phyloP scores from a whole-genome alignment of 768 basidiomycete genomes.

The Boletus insuetus region DNA sequence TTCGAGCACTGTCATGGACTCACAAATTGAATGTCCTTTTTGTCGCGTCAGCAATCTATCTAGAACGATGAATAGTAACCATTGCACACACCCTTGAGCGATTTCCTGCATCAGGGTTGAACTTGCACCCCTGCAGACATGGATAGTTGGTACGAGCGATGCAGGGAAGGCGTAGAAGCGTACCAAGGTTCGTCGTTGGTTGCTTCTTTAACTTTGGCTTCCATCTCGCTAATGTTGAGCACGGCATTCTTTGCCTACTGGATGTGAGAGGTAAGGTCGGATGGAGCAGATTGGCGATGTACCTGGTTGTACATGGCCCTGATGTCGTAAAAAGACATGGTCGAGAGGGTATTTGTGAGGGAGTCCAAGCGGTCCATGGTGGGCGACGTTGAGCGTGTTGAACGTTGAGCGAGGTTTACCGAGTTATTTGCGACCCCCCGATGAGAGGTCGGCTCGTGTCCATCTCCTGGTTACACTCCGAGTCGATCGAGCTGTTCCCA shows the following conservation, averaged over 20 bases:
- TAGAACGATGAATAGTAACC: background rate
- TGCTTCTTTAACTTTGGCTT: constrained; percentile 93
- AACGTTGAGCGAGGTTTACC: background rate
- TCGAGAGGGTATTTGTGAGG: constrained; percentile 72
- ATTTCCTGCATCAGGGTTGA: constrained; percentile 99
- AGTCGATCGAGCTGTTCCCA: background rate
- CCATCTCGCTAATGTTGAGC: constrained; percentile 94
- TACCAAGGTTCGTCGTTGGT: constrained; percentile 99
- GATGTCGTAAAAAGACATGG: constrained; percentile 88
- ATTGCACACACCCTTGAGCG: constrained; percentile 77
- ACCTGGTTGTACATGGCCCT: constrained; percentile 95
- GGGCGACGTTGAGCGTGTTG: constrained; percentile 17
- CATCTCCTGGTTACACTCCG: background rate
- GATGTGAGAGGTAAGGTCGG: constrained; percentile 3
- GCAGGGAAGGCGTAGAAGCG: constrained; percentile 22
- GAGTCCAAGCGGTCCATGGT: constrained; percentile 79
- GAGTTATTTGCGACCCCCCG: constrained; percentile 21
- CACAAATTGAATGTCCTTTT: constrained; percentile 97
- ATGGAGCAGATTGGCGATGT: constrained; percentile 5
- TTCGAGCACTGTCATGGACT: constrained; percentile 28
- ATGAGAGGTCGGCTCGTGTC: constrained; percentile 20
- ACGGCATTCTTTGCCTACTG: constrained; percentile 93
- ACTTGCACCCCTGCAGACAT: constrained; percentile 82
- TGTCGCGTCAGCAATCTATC: constrained; percentile 12
- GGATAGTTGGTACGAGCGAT: background rate